Percentiles rank a stretch among this genome's conserved stretches.
Evolutionary conservation across 768 basidiomycete species (phyloP).

Genomic region (Baorangia bicolor): DNA sequence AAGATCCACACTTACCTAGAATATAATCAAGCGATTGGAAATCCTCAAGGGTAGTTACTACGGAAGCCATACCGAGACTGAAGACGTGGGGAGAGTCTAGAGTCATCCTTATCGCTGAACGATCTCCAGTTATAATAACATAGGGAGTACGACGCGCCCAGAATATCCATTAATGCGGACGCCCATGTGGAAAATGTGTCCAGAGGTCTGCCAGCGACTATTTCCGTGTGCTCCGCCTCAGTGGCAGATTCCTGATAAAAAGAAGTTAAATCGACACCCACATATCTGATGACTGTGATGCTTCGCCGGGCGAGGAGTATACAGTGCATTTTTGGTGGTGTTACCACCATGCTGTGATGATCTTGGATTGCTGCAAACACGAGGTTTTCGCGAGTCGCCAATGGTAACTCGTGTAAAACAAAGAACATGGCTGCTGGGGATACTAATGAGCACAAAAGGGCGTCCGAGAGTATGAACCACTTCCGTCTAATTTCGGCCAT

Average conservation of each 20-base stretch:
- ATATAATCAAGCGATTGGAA: background rate
- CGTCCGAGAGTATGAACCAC: background rate
- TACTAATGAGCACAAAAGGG: background rate
- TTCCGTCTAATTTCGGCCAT: background rate
- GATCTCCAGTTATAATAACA: background rate
- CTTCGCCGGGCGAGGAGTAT: background rate
- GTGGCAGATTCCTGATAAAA: background rate
- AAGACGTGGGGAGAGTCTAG: background rate
- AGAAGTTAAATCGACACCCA: background rate
- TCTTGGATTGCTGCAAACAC: too few relatives aligned
- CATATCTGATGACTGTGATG: background rate
- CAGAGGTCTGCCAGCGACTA: background rate
- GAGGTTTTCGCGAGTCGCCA: too few relatives aligned
- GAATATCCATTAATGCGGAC: background rate
- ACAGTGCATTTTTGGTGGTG: too few relatives aligned
- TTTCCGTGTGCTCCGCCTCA: background rate
- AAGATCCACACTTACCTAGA: background rate
- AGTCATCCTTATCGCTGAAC: background rate
- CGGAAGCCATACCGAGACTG: background rate
- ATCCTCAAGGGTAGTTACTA: background rate
- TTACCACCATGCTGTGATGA: too few relatives aligned
- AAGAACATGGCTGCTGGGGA: background rate
- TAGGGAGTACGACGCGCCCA: background rate
- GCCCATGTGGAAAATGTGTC: background rate
- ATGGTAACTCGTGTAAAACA: too few relatives aligned